Percentiles rank a stretch among this genome's conserved stretches.
Conservation (phyloP, 768 basidiomycete genomes). For the Podaxis rugospora region DNA sequence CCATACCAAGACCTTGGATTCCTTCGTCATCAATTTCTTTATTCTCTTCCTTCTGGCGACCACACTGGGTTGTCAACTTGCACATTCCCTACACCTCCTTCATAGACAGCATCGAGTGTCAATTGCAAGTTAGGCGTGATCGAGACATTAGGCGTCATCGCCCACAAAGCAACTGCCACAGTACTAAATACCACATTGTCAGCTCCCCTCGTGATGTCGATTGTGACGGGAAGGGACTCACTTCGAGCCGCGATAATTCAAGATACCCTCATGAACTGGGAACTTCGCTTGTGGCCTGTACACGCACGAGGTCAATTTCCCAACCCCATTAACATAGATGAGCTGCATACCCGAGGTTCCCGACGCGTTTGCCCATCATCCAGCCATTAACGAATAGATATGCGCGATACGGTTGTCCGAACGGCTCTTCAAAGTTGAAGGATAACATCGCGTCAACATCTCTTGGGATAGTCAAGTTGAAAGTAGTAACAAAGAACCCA, state of each 20-base stretch:
- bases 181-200: constrained; percentile 29
- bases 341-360: constrained; percentile 55
- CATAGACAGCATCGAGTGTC: constrained; percentile 50
- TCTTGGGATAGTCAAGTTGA: constrained; percentile 54
- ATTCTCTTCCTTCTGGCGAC: constrained; percentile 29
- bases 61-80: constrained; percentile 55
- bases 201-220: background rate
- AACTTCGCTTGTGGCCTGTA: constrained; percentile 72
- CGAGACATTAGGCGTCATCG: constrained; percentile 43
- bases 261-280: constrained; percentile 79
- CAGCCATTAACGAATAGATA: constrained; percentile 82
- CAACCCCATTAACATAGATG: background rate
- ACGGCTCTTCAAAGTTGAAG: constrained; percentile 61
- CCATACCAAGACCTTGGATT: no score
- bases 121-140: constrained; percentile 52
- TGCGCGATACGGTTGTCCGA: constrained; percentile 64
- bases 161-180: constrained; percentile 66
- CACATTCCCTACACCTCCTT: constrained; percentile 63
- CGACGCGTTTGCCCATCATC: constrained; percentile 84
- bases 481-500: constrained; percentile 79
- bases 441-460: constrained; percentile 67
- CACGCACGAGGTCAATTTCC: background rate
- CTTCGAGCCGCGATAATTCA: constrained; percentile 72
- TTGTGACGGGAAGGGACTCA: constrained; percentile 26
- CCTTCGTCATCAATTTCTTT: background rate